Base-by-base conservation (phyloP, 2,329 filamentous ascomycete genomes). In the Cladosporium oxysporum region DNA sequence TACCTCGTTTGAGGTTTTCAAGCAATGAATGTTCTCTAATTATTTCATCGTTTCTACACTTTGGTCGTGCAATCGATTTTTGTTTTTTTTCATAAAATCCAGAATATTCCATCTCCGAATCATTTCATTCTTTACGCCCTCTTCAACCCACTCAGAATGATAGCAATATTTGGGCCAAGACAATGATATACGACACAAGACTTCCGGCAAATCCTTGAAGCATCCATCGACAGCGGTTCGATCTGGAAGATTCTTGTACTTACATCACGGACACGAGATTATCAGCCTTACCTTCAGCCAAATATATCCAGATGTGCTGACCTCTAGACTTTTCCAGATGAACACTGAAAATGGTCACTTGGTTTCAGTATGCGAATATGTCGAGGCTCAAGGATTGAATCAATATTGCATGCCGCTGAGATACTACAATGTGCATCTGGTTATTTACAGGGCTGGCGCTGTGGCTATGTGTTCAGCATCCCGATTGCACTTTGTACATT, bases 1-100 rank as follows among this genome's bases (percentile, higher is more conserved):
- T 57, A 31, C 47, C 47, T 63, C 35, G 31, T 8, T 55, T 63
- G 50, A 47, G 61, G 49, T 33, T 31, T 55, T 47, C 52, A 29
- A 37, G 28, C 21, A 63, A 63, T 63, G 49, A 57, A 33, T 26
- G 26, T 29, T 16, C n/a, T 53, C 5, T 53, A 53, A 53, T 53
- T n/a, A n/a, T n/a, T n/a, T n/a, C n/a, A n/a, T n/a, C n/a, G n/a
- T n/a, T n/a, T n/a, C n/a, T n/a, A n/a, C n/a, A n/a, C n/a, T n/a
- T n/a, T n/a, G n/a, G n/a, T n/a, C n/a, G n/a, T n/a, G n/a, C n/a
- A n/a, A n/a, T n/a, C n/a, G n/a, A n/a, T n/a, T n/a, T n/a, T n/a
- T n/a, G n/a, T n/a, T n/a, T n/a, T n/a, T n/a, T n/a, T n/a, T n/a
- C n/a, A n/a, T n/a, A n/a, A n/a, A n/a, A n/a, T n/a, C n/a, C n/a